Evolutionary conservation across 148 eudicot genomes (phyloP).

Genomic region (Heliamphora exappendiculata): DNA sequence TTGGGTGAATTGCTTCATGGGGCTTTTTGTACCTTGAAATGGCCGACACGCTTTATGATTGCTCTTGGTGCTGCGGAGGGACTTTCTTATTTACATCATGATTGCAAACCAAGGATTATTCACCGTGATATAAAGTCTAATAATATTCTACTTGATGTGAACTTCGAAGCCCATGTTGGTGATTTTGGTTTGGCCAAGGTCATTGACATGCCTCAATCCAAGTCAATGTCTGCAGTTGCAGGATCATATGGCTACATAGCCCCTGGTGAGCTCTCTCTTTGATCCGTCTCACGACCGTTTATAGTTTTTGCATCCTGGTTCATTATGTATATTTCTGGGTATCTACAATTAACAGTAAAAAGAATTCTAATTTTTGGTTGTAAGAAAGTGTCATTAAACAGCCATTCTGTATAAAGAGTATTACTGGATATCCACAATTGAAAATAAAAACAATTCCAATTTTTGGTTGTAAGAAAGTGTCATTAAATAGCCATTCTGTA

Average conservation of each 20-base stretch:
- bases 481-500: no score
- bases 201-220: conserved; percentile 92
- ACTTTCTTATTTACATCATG: conserved; percentile 89
- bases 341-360: no score
- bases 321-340: background rate
- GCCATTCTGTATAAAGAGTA: no score
- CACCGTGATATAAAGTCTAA: conserved; percentile 95
- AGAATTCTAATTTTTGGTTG: no score
- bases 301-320: background rate
- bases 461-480: no score
- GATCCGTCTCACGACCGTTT: no score
- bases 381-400: no score
- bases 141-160: conserved; percentile 78
- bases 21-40: conserved; percentile 47
- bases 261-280: conserved; percentile 59
- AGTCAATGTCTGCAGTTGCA: conserved; percentile 94
- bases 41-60: conserved; percentile 71
- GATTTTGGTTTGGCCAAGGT: conserved; percentile 98
- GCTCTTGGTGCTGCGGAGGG: conserved; percentile 97
- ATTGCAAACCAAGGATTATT: conserved; percentile 89
- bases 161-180: conserved; percentile 97
- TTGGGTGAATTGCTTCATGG: conserved; percentile 90
- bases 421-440: no score
- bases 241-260: conserved; percentile 98
- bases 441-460: no score